Evolutionary conservation across 371 early-diverging fungal genomes (phyloP).

Genomic region (Apophysomyces ossiformis): DNA sequence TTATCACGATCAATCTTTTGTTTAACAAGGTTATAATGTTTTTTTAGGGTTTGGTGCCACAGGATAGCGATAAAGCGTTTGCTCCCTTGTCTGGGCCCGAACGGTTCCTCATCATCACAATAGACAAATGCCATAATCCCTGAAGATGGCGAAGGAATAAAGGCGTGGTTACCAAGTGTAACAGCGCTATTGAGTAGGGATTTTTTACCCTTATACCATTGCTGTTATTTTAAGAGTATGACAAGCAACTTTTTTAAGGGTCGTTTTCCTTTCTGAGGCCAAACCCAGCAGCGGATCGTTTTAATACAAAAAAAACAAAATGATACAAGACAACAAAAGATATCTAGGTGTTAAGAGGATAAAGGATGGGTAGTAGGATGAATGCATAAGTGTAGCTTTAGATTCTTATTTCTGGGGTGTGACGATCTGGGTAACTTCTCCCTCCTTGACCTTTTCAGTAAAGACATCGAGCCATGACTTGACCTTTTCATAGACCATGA

Average conservation of each 20-base stretch:
- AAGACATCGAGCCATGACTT: constrained; percentile 72
- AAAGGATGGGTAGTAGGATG: constrained; percentile 1
- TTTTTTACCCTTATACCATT: constrained; percentile 2
- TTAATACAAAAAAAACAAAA: constrained; percentile 9
- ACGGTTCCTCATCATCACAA: background rate
- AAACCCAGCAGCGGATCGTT: constrained; percentile 1
- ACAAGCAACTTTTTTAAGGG: background rate
- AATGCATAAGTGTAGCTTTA: background rate
- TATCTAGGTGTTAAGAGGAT: background rate
- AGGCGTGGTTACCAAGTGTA: background rate
- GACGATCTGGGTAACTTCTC: constrained; percentile 27
- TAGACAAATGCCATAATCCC: background rate
- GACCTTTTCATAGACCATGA: constrained; percentile 88
- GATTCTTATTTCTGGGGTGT: constrained; percentile 22
- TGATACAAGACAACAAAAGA: constrained; percentile 7
- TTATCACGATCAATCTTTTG: constrained; percentile 7
- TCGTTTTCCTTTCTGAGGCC: constrained; percentile 10
- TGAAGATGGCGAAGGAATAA: background rate
- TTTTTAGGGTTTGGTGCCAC: constrained; percentile 4
- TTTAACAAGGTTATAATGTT: background rate
- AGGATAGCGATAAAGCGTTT: background rate
- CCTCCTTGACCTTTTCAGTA: constrained; percentile 48
- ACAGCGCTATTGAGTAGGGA: background rate
- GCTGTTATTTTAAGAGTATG: constrained; percentile 9
- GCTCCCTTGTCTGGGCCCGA: background rate